Percentiles rank a stretch among this genome's conserved stretches.
Evolutionary conservation across 2,329 filamentous ascomycete genomes (phyloP).

Genomic region (Claviceps africana): DNA sequence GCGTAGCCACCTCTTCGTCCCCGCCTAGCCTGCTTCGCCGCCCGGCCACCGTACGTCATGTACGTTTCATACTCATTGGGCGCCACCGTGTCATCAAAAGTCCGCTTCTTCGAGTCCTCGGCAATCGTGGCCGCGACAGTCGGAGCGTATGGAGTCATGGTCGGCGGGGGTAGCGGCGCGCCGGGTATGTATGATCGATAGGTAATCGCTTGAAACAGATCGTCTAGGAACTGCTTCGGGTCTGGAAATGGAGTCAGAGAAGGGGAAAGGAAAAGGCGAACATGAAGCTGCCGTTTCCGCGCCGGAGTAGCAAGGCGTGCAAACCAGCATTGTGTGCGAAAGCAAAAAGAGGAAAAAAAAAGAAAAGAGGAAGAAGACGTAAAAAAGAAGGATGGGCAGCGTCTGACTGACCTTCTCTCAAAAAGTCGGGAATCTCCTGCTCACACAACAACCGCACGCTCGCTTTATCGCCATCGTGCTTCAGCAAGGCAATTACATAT

Average conservation of each 20-base stretch:
- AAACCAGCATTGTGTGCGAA: too few relatives aligned
- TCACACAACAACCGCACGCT: slow-evolving; percentile 54
- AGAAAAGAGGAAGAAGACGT: neutral
- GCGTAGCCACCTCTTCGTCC: slow-evolving; percentile 24
- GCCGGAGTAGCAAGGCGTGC: neutral
- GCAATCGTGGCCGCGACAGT: neutral
- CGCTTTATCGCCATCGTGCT: slow-evolving; percentile 52
- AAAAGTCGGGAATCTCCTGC: slow-evolving; percentile 57
- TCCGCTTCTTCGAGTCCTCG: slow-evolving; percentile 19
- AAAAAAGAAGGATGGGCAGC: too few relatives aligned
- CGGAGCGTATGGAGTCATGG: neutral
- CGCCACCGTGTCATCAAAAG: slow-evolving; percentile 19
- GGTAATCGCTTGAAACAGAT: slow-evolving; percentile 53
- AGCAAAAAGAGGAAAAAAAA: too few relatives aligned
- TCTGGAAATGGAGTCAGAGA: too few relatives aligned
- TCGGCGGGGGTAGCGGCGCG: slow-evolving; percentile 23
- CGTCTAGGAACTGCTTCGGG: slow-evolving; percentile 46
- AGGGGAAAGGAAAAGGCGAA: neutral
- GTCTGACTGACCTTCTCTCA: slow-evolving; percentile 44
- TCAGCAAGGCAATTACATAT: slow-evolving; percentile 66
- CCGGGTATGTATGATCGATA: slow-evolving; percentile 48
- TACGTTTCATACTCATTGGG: neutral
- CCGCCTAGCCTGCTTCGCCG: slow-evolving; percentile 46
- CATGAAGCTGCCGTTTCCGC: neutral
- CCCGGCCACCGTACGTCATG: slow-evolving; percentile 18